phyloP scores from a whole-genome alignment of 768 basidiomycete species.

The Tylopilus sp. region DNA sequence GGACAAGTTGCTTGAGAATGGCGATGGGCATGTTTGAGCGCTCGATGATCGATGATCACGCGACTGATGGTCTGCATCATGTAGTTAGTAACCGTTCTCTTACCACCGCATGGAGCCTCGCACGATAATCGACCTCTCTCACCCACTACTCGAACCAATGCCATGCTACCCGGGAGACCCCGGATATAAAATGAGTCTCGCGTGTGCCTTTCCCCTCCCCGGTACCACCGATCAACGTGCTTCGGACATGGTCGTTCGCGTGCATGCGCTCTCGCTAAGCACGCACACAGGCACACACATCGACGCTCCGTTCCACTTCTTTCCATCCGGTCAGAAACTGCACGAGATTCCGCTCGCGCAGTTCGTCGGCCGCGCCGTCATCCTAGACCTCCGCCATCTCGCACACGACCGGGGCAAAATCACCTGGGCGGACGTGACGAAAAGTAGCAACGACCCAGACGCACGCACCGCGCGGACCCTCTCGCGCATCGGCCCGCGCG shows the following conservation, averaged over 20 bases:
- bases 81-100: no score
- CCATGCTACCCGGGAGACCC: conserved; percentile 31
- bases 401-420: conserved; percentile 46
- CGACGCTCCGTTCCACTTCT: conserved; percentile 75
- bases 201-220: conserved; percentile 17
- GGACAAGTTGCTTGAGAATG: conserved; percentile 2
- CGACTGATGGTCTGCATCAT: no score
- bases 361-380: conserved; percentile 52
- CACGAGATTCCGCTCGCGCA: conserved; percentile 53
- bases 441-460: not conserved
- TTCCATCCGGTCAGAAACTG: conserved; percentile 52
- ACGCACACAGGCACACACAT: conserved; percentile 80
- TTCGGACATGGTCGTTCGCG: conserved; percentile 18
- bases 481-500: conserved; percentile 22
- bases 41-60: no score
- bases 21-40: no score
- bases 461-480: not conserved
- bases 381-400: conserved; percentile 50
- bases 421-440: conserved; percentile 41
- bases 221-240: not conserved
- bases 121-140: conserved; percentile 27
- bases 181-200: conserved; percentile 17
- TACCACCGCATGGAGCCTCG: conserved; percentile 7
- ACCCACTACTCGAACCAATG: conserved; percentile 19
- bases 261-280: conserved; percentile 46